Conservation (phyloP, 345 rosid genomes). For the Ceriops decandra region DNA sequence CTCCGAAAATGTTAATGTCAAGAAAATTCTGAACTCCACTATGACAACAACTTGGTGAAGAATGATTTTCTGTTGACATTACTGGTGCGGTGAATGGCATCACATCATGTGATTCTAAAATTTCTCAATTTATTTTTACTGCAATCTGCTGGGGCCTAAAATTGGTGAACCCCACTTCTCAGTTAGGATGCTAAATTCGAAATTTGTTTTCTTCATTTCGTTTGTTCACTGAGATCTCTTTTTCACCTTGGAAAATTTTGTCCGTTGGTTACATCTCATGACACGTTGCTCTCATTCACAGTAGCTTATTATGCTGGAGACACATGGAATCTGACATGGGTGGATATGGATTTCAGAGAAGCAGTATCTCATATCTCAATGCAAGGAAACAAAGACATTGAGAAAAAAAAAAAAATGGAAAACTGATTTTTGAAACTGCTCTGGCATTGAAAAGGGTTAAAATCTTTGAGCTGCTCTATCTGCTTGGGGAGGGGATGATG, state of each 20-base stretch:
- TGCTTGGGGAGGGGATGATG: conserved; percentile 24
- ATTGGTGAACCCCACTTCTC: conserved; percentile 37
- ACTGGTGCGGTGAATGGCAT: conserved; percentile 34
- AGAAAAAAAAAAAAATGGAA: neutral
- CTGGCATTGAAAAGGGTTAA: conserved; percentile 6
- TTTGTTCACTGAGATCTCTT: conserved; percentile 4
- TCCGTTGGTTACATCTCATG: conserved; percentile 35
- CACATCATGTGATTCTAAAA: conserved; percentile 41
- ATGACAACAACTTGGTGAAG: conserved; percentile 30
- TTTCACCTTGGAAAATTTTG: conserved; percentile 17
- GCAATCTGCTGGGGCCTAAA: conserved; percentile 30
- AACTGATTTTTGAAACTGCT: conserved; percentile 25
- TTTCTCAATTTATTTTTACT: conserved; percentile 32
- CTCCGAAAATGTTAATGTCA: too few species aligned
- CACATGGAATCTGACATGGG: conserved; percentile 60
- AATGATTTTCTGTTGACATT: conserved; percentile 18
- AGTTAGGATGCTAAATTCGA: conserved; percentile 39
- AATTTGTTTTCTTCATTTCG: conserved; percentile 13
- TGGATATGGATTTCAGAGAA: conserved; percentile 42
- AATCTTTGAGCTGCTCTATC: conserved; percentile 4
- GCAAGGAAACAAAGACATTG: conserved; percentile 17
- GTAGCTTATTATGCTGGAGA: conserved; percentile 46
- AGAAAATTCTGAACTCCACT: conserved; percentile 37
- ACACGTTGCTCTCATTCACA: conserved; percentile 45
- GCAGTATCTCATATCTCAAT: conserved; percentile 21